Evolutionary conservation across 176 grass and related monocot species (phyloP), one percentile per base, ranked within the genome.

Genomic region (Coix lacrymajobi): DNA sequence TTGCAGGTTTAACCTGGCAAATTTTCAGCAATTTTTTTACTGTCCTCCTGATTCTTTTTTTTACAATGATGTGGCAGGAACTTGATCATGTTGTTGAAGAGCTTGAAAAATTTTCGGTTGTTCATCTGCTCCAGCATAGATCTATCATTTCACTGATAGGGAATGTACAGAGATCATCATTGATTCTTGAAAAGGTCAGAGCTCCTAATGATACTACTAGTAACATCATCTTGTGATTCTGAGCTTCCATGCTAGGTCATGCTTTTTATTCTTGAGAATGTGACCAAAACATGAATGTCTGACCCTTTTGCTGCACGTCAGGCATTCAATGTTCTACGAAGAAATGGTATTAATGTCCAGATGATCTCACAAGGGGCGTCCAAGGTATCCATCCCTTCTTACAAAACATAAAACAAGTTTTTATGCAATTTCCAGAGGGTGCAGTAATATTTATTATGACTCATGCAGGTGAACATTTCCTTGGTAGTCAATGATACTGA

Each of bases 291-390:
- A 63, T 78, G 68, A 32, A 83, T 62, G 22, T 41, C 14, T 66
- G 28, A 71, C 30, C 14, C 1, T 58, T 86, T 36, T 60, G 22
- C 28, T 57, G n/a, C 29, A 56, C 66, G 28, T 11, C 66, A 95
- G 96, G 92, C 92, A 63, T 98, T 98, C 75, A 93, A 83, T 67
- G 96, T 98, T 62, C 83, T 98, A 41, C 85, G 96, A 13, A 88
- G 57, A 78, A 91, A 90, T 80, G 88, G 92, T 69, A 89, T 98
- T 38, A 98, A 95, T 19, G 96, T 98, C 43, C 92, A 98, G 88
- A 98, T 98, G 96, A 98, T 98, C 73, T 98, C 96, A 11, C 96
- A 98, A 91, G 96, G 96, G 48, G 96, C 96, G 6, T 98, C 96
- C 24, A 98, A 98, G 96, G 96, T 98, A 88, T 28, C 39, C 11